phyloP scores from a whole-genome alignment of 2,329 filamentous ascomycete genomes.

The Raffaelea albimanens region DNA sequence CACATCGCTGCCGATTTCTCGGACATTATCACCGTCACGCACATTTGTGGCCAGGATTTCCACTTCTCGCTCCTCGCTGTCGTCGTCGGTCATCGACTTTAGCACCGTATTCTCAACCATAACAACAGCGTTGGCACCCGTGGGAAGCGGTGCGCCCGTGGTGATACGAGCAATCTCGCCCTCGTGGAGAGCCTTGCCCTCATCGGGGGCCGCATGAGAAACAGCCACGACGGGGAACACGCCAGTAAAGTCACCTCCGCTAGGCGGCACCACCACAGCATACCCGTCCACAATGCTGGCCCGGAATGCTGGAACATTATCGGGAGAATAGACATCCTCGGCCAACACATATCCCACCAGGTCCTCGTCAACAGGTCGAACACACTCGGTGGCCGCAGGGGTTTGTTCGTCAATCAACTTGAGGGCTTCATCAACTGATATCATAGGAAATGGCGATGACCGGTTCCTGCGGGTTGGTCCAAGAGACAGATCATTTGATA shows the following conservation, averaged over 20 bases:
- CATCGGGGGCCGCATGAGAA: slow-evolving; percentile 71
- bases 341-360: slow-evolving; percentile 74
- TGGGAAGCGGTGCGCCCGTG: slow-evolving; percentile 83
- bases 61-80: slow-evolving; percentile 74
- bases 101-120: slow-evolving; percentile 94
- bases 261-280: slow-evolving; percentile 59
- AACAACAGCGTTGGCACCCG: slow-evolving; percentile 80
- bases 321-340: slow-evolving; percentile 67
- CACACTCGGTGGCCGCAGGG: slow-evolving; percentile 49
- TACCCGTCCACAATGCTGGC: slow-evolving; percentile 98
- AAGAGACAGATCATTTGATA: slow-evolving; percentile 52
- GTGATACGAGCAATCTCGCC: slow-evolving; percentile 86
- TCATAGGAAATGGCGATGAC: slow-evolving; percentile 85
- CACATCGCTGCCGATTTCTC: slow-evolving; percentile 86
- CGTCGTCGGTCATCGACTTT: slow-evolving; percentile 65
- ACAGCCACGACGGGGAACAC: slow-evolving; percentile 78
- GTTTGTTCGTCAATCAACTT: slow-evolving; percentile 63
- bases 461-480: slow-evolving; percentile 65
- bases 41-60: slow-evolving; percentile 76
- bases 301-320: slow-evolving; percentile 84
- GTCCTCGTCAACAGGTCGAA: slow-evolving; percentile 49
- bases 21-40: slow-evolving; percentile 73
- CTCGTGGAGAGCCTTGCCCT: slow-evolving; percentile 41
- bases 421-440: slow-evolving; percentile 75
- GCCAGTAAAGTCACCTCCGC: slow-evolving; percentile 55